Evolutionary conservation across 495 filamentous ascomycete species (phyloP).

Genomic region (Astrothelium macrocarpum): DNA sequence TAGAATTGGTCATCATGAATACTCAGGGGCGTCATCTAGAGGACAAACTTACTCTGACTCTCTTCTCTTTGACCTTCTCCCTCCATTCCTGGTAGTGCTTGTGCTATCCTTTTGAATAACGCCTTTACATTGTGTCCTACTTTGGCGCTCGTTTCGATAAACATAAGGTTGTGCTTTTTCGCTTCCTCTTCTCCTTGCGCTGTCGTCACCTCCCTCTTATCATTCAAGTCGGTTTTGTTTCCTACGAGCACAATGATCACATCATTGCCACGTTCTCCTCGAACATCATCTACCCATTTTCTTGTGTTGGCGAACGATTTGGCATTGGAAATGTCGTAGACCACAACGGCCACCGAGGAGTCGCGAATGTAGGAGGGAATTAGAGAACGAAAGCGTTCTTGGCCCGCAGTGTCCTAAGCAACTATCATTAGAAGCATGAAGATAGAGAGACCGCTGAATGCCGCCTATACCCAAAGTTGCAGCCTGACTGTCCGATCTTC

Average conservation of each 20-base stretch:
- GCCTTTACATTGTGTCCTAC: conserved; percentile 96
- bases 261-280: conserved; percentile 91
- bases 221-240: conserved; percentile 97
- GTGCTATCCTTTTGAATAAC: conserved; percentile 92
- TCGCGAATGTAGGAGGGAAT: conserved; percentile 98
- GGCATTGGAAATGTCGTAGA: conserved; percentile 95
- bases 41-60: conserved; percentile 33
- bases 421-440: neutral
- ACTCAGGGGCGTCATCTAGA: too few species aligned
- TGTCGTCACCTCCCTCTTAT: conserved; percentile 92
- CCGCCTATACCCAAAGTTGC: conserved; percentile 60
- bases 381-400: conserved; percentile 91
- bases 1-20: conserved; percentile 13
- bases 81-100: conserved; percentile 96
- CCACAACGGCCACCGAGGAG: conserved; percentile 91
- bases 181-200: conserved; percentile 95
- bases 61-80: conserved; percentile 40
- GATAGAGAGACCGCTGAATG: neutral
- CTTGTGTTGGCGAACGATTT: conserved; percentile 96
- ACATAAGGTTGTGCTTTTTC: conserved; percentile 94
- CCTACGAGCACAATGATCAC: conserved; percentile 97
- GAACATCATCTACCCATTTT: conserved; percentile 99
- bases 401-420: conserved; percentile 71
- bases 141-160: conserved; percentile 97
- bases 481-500: conserved; percentile 96